Evolutionary conservation across 73 alveolate species (phyloP).

Genomic region (Paramecium sonneborni): DNA sequence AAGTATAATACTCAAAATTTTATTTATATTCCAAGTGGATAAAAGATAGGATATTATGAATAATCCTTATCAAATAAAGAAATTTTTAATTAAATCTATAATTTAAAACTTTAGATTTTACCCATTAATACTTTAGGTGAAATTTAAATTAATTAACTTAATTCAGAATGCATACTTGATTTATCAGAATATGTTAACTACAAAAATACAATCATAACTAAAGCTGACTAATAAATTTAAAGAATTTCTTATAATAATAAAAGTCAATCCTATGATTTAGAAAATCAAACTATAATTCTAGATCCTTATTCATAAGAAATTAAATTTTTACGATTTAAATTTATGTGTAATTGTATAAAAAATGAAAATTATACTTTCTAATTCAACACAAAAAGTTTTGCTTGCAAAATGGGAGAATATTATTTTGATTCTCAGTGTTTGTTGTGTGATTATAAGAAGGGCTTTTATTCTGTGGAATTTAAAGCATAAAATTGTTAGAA

Average conservation of each 20-base stretch:
- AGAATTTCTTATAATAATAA: background rate
- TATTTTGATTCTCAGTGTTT: background rate
- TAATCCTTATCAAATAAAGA: background rate
- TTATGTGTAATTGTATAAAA: background rate
- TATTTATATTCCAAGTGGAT: background rate
- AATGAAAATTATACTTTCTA: background rate
- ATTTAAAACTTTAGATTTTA: background rate
- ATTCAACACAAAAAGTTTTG: background rate
- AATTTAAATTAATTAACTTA: background rate
- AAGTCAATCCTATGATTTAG: background rate
- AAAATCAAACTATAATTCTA: background rate
- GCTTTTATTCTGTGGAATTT: background rate
- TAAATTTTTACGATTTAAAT: background rate
- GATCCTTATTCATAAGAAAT: background rate
- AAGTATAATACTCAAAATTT: background rate
- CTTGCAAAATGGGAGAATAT: slow-evolving; percentile 11
- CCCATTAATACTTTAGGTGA: background rate
- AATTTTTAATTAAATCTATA: background rate
- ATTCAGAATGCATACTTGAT: background rate
- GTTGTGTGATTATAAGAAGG: background rate
- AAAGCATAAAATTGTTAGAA: background rate
- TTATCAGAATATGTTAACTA: background rate
- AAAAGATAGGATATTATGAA: background rate
- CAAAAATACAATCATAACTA: background rate
- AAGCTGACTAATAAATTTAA: background rate